Base-by-base conservation (phyloP, 2,329 filamentous ascomycete species). In the Fusarium algeriense region DNA sequence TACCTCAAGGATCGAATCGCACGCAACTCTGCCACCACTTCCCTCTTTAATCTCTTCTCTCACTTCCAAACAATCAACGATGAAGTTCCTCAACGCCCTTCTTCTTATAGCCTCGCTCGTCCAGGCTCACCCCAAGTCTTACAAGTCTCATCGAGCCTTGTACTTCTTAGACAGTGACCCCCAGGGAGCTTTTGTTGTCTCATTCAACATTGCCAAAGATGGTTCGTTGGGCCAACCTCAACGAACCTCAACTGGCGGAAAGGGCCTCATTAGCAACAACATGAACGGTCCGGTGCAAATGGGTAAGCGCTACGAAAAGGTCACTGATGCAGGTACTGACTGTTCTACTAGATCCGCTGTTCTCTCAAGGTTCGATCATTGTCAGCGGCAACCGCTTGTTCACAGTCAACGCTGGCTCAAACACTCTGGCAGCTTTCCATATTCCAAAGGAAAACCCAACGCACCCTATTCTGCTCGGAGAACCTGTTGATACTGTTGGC, bases 161-260 rank as follows among this genome's bases (percentile, higher is more conserved):
- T 65, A 65, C 26, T 65, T 65, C 3, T 49, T 65, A 4, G 62
- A 65, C 20, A 65, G 62, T 7, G 37, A 65, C n/a, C 62, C 62
- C 10, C 10, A 64, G 2, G 62, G 60, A 2, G 62, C 62, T 13
- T 58, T 37, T 6, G 60, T 65, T 7, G 62, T 65, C 14, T 64
- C 62, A 4, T 28, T 65, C 32, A 41, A 20, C 2, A 64, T 65
- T 6, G 11, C 7, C 5, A 13, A 28, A 7, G n/a, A 49, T 44
- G 60, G 60, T 2, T 15, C 20, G 1, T 12, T 58, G 0, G 30
- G 49, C 2, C 15, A 34, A 3, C 43, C 62, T 4, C n/a, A 38
- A 1, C 43, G 32, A 20, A 65, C 43, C 11, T 44, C 60, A 0
- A 65, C 60, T 12, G 12, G n/a, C 4, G 62, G 60, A 13, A 38